Evolutionary conservation across 164 flowering plant species (phyloP), one percentile per base, ranked within the genome.

Genomic region (Stephania cephalantha): DNA sequence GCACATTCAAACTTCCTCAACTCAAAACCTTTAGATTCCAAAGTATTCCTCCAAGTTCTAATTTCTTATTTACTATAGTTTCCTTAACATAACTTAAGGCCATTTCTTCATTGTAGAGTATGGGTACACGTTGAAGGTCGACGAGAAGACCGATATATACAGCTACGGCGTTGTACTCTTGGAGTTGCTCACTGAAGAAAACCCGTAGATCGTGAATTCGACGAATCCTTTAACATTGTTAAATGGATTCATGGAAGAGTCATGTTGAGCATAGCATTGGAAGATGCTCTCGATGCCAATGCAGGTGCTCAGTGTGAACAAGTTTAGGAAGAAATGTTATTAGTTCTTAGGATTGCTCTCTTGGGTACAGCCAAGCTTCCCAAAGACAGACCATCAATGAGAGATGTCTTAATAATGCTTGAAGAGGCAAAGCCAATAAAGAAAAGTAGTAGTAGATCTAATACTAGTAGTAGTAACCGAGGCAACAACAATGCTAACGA

Each of bases 311-410:
- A 81, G 53, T 85, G 94, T 79, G 86, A 81, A 64, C 86, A 85
- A 82, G 87, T 90, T 73, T 91, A 89, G 73, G 98, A 96, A 85
- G 99, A 96, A 84, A 94, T 96, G 98, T 84, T 90, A 0, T 75
- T 92, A 73, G 97, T 96, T 44, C 91, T 96, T 53, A 78, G 94
- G 22, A 85, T 94, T 68, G 98, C 98, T 6, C 87, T 94, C 48
- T 82, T 94, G 20, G 92, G 99, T 77, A 94, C 97, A 7, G 94
- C 97, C n/a, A 91, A 88, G 86, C 86, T 83, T 71, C 98, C 98
- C 0, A 94, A 83, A 81, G 98, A 92, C 79, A 88, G 99, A 76
- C 99, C 99, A 2, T 88, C 99, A 31, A 94, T 94, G 99, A 85
- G 94, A 79, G 97, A 95, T 75, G 92, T 89, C n/a, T 80, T 93